Base-by-base conservation (phyloP, 1,284 basidiomycete species). In the Moesziomyces sp. region DNA sequence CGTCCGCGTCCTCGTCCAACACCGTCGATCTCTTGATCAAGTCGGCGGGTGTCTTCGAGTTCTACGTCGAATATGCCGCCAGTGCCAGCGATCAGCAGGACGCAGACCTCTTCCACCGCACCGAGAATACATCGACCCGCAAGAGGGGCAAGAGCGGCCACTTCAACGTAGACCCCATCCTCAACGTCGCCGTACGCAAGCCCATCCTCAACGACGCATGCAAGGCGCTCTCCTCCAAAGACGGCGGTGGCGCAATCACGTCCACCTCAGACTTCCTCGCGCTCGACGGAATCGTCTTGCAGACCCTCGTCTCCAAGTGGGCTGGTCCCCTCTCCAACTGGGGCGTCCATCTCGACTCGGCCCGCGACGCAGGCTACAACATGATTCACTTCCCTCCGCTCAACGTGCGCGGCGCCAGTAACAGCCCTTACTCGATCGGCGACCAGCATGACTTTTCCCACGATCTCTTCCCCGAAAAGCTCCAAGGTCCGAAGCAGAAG, bases 321-420 rank as follows among this genome's bases (percentile, higher is more conserved):
- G 79, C 79, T n/a, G 79, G 79, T 11, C 70, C 77, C 18, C 49
- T 81, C n/a, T 46, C 58, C 13, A 62, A 75, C 10, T 81, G 79
- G 79, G 56, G 51, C 16, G 69, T 78, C 11, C 77, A 81, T 26
- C 71, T 81, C 51, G 72, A 79, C 49, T 62, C 63, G 46, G 79
- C 79, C 40, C 62, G 69, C 21, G 68, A 77, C 16, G 69, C 68
- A n/a, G 79, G 79, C 18, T 81, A 80, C 72, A 81, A 81, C 69
- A 79, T 81, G 78, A 59, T 80, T 24, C 79, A 81, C 59, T 81
- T 79, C 56, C 71, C 74, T 18, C 79, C 79, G 8, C 68, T 81
- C 42, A 76, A 81, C 40, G 78, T 81, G 5, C 62, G 79, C 3
- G 79, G 79, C 21, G 58, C 54, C 7, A 74, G 68, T 52, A 78